A percentile compares a stretch with the other conserved stretches of the same genome.
Evolutionary conservation across 192 early-diverging fungal species (phyloP).

Genomic region (Umbelopsis sp.): DNA sequence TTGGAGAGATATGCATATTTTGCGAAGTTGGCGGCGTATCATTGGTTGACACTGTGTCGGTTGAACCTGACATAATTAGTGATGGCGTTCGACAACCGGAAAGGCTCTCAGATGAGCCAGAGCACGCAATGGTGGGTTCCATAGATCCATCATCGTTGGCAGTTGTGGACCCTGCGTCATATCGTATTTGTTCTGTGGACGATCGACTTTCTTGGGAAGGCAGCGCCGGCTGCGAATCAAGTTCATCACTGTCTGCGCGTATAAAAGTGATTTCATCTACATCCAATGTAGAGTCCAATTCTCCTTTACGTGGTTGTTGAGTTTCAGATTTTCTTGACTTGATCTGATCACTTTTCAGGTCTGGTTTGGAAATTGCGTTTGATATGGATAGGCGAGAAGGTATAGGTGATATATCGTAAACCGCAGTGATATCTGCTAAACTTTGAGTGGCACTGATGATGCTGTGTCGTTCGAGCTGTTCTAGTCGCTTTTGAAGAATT

Average conservation of each 20-base stretch:
- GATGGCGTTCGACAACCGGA: not conserved
- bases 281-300: too few species aligned
- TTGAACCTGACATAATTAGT: not conserved
- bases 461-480: not conserved
- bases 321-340: too few species aligned
- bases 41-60: not conserved
- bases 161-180: too few species aligned
- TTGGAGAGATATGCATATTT: not conserved
- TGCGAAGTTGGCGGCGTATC: not conserved
- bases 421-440: not conserved
- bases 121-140: too few species aligned
- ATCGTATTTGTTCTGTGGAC: too few species aligned
- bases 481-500: not conserved
- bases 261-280: too few species aligned
- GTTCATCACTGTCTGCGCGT: too few species aligned
- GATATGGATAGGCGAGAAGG: not conserved
- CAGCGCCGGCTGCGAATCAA: too few species aligned
- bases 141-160: too few species aligned
- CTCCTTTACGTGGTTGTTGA: too few species aligned
- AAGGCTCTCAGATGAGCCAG: not conserved
- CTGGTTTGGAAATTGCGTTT: not conserved
- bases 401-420: constrained; percentile 3
- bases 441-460: not conserved
- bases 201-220: too few species aligned
- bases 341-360: not conserved